Conservation (phyloP, 352 stramenopile species). For the Pythium biforme region DNA sequence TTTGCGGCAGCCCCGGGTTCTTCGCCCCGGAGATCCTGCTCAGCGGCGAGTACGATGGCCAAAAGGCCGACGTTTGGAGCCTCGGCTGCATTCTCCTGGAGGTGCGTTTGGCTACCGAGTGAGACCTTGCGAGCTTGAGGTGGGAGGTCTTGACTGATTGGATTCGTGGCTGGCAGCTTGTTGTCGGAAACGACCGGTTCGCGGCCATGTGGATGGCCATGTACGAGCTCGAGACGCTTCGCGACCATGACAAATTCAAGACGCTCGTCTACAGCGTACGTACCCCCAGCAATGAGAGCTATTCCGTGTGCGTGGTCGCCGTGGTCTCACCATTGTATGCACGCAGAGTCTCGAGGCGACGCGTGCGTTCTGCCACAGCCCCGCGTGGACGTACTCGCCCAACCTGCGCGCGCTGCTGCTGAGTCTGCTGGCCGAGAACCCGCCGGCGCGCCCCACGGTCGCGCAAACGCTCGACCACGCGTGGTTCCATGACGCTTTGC, state of each 20-base stretch:
- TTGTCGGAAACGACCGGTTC: conserved; percentile 77
- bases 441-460: conserved; percentile 39
- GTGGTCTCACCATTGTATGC: too few species aligned
- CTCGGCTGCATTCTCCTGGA: conserved; percentile 85
- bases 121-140: too few species aligned
- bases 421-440: conserved; percentile 40
- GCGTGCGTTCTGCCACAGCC: conserved; percentile 35
- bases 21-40: conserved; percentile 85
- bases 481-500: conserved; percentile 34
- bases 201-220: conserved; percentile 84
- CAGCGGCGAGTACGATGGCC: conserved; percentile 58
- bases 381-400: conserved; percentile 46
- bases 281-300: too few species aligned
- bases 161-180: too few species aligned
- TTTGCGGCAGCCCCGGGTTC: conserved; percentile 82
- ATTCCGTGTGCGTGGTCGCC: too few species aligned
- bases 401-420: conserved; percentile 46
- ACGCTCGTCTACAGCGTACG: conserved; percentile 36
- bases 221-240: conserved; percentile 75
- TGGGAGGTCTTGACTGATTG: too few species aligned
- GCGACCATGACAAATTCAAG: conserved; percentile 54
- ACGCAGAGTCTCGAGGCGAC: conserved; percentile 30
- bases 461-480: conserved; percentile 47
- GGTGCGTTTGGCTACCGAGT: conserved; percentile 30
- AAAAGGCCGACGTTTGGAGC: conserved; percentile 84